phyloP scores from a whole-genome alignment of 2,329 filamentous ascomycete genomes.

The Trichoderma gracile region DNA sequence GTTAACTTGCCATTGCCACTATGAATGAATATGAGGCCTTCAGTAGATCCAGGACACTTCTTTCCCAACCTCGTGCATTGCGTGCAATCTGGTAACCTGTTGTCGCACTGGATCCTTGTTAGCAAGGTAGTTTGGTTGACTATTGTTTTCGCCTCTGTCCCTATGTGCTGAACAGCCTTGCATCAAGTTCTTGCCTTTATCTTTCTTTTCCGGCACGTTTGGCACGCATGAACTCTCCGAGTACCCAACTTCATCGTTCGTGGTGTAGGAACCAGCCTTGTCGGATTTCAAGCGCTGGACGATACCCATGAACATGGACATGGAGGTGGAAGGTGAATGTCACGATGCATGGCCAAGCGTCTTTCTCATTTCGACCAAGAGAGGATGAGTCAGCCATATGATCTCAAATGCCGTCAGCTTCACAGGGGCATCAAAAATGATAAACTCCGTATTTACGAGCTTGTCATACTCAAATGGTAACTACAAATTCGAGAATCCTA shows the following conservation, averaged over 20 bases:
- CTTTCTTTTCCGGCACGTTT: constrained; percentile 13
- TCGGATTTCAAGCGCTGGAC: background rate
- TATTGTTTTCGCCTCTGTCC: background rate
- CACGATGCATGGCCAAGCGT: background rate
- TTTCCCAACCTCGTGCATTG: constrained; percentile 12
- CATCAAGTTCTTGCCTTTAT: background rate
- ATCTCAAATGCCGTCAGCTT: too few relatives aligned
- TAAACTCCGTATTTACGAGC: background rate
- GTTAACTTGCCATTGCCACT: background rate
- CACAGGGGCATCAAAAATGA: background rate
- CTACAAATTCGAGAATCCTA: background rate
- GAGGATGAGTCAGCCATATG: background rate
- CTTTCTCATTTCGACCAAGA: background rate
- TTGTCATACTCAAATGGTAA: background rate
- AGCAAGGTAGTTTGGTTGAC: background rate
- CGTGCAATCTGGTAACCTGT: constrained; percentile 14
- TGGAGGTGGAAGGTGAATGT: background rate
- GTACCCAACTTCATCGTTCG: background rate
- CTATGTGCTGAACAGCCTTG: background rate
- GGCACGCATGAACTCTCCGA: constrained; percentile 6
- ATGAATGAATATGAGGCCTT: constrained; percentile 23
- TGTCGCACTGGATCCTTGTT: constrained; percentile 18
- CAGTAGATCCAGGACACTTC: constrained; percentile 6
- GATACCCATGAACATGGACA: background rate
- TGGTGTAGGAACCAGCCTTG: background rate